Conservation (phyloP, 805 yeast genomes). For the Candida bentonensis region DNA sequence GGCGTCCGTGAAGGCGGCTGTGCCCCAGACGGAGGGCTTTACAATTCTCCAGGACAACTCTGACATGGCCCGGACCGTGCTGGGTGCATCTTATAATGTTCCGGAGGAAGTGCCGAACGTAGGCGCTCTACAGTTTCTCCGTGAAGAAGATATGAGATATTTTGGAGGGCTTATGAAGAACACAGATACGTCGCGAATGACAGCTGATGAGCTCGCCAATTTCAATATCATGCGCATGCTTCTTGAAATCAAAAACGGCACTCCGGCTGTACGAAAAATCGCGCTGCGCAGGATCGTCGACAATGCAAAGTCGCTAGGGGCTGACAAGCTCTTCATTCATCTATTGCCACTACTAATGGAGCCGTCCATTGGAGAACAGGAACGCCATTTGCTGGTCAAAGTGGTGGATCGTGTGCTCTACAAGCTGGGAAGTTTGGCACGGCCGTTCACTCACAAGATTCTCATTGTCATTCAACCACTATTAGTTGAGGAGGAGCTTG, state of each 20-base stretch:
- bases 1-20: conserved; percentile 12
- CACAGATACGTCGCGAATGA: conserved; percentile 21
- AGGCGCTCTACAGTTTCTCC: conserved; percentile 52
- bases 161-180: conserved; percentile 45
- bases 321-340: conserved; percentile 50
- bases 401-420: conserved; percentile 55
- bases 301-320: conserved; percentile 51
- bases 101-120: conserved; percentile 51
- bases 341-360: conserved; percentile 69
- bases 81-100: conserved; percentile 23
- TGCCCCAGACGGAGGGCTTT: conserved; percentile 24
- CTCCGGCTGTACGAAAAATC: conserved; percentile 49
- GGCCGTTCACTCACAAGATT: conserved; percentile 64
- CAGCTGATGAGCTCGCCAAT: conserved; percentile 44
- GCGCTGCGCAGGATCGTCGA: conserved; percentile 57
- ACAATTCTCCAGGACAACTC: conserved; percentile 36
- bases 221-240: conserved; percentile 47
- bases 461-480: conserved; percentile 66
- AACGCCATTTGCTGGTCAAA: conserved; percentile 70
- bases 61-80: conserved; percentile 15
- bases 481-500: conserved; percentile 62
- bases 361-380: conserved; percentile 60
- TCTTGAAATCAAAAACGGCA: conserved; percentile 65
- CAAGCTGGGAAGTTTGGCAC: conserved; percentile 46
- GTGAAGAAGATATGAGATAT: conserved; percentile 53